Base-by-base conservation (phyloP, 495 filamentous ascomycete species). In the Penicillium parvum region DNA sequence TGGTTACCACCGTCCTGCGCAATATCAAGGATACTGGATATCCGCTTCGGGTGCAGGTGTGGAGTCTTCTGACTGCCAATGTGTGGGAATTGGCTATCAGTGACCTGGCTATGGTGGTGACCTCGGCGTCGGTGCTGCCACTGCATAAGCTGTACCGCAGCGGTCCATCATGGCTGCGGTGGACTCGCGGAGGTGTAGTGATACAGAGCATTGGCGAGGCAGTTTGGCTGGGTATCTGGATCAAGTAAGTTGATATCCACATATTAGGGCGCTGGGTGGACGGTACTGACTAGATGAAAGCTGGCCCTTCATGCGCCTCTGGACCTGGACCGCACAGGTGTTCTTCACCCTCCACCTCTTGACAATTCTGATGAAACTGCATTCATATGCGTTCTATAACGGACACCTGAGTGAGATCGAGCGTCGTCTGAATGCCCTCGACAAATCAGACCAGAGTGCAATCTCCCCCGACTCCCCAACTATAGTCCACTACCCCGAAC, bases 311-410 rank as follows among this genome's bases (percentile, higher is more conserved):
- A 68, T 83, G 55, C 65, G 89, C n/a, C 70, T 79, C 14, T 98
- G 92, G 92, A 88, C 90, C 33, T 87, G 83, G 83, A 98, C 92
- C 5, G 84, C 91, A 18, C 92, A 98, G 58, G 92, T 97, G 29
- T 97, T 90, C 63, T 82, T 98, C 48, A 84, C 90, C 9, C 77
- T 98, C 11, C 92, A 98, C 60, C 83, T 88, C 26, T 76, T 98
- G 58, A 82, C 85, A 10, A 71, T 98, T 5, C 79, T 96, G 18
- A 98, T 98, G 92, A 98, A 98, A 69, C 88, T 98, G 75, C 92
- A 98, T 58, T 96, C 90, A 0, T 98, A 96, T 58, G 85, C 88
- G 18, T 97, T 96, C 66, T 98, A 98, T 68, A 96, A 92, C 56
- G 92, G 92, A 2, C 92, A 98, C 66, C 77, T 98, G 5, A 89